These are phyloP conservation scores for Actinidia polygama DNA, from an alignment of 179 eudicot species.

Conservation along the genomic window DNA sequence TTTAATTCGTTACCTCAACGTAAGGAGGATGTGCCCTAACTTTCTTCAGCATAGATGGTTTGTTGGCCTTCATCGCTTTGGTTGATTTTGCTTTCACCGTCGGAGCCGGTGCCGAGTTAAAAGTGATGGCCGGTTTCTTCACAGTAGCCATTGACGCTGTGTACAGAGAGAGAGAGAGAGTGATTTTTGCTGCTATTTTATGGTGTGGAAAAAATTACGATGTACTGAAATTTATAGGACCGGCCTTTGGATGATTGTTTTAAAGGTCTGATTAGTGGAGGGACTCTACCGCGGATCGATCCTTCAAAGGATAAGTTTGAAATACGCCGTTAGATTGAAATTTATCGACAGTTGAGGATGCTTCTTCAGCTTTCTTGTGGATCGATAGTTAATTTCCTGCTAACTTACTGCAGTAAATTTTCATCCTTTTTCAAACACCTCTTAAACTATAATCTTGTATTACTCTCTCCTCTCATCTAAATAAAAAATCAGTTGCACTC, in stretches of 20 bases:
- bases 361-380: neutral
- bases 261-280: slow-evolving; percentile 43
- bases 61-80: slow-evolving; percentile 13
- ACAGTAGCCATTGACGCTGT: neutral
- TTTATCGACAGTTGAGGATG: slow-evolving; percentile 24
- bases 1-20: slow-evolving; percentile 30
- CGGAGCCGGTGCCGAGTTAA: neutral
- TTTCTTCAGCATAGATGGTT: slow-evolving; percentile 19
- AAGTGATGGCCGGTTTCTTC: neutral
- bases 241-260: slow-evolving; percentile 7
- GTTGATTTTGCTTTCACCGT: neutral
- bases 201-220: neutral
- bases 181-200: neutral
- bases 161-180: neutral
- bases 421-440: too few species aligned
- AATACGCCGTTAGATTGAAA: slow-evolving; percentile 30
- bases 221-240: slow-evolving; percentile 30
- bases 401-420: too few species aligned
- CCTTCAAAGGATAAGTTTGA: neutral
- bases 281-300: slow-evolving; percentile 30
- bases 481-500: too few species aligned
- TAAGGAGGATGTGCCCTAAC: slow-evolving; percentile 40
- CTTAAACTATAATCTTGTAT: too few species aligned
- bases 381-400: too few species aligned
- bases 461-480: too few species aligned